phyloP scores from a whole-genome alignment of 768 basidiomycete species.

The Coprinopsis marcescibilis region DNA sequence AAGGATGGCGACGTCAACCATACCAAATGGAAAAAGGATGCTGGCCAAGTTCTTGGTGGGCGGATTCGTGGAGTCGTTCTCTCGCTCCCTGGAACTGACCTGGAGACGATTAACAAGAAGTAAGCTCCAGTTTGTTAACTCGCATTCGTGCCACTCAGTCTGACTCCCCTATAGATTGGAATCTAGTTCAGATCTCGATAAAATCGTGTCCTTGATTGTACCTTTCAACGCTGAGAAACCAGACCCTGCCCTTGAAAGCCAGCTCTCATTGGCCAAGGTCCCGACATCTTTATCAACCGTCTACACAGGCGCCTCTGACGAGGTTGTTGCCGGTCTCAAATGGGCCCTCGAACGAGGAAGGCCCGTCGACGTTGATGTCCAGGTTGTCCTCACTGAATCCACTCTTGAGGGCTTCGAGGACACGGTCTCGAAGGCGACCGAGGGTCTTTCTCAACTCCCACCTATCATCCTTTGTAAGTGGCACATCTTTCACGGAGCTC shows the following conservation, averaged over 20 bases:
- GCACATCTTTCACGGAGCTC: constrained; percentile 2
- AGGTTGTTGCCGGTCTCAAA: constrained; percentile 47
- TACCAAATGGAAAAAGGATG: constrained; percentile 47
- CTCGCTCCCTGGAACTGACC: constrained; percentile 37
- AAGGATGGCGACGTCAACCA: constrained; percentile 34
- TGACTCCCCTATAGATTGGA: constrained; percentile 5
- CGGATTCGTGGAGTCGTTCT: constrained; percentile 55
- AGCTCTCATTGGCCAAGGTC: constrained; percentile 33
- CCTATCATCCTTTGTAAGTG: constrained; percentile 65
- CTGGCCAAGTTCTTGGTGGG: constrained; percentile 37
- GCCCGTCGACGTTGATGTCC: constrained; percentile 68
- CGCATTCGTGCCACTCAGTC: not conserved
- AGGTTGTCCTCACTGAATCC: constrained; percentile 46
- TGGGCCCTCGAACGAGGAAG: constrained; percentile 62
- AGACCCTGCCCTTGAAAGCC: constrained; percentile 31
- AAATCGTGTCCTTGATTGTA: constrained; percentile 50
- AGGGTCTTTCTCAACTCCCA: constrained; percentile 37
- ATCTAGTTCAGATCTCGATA: constrained; percentile 8
- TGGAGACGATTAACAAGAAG: constrained; percentile 41
- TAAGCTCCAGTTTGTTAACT: constrained; percentile 26
- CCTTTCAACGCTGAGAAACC: constrained; percentile 56
- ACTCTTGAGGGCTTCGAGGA: constrained; percentile 66
- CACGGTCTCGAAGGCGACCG: constrained; percentile 56
- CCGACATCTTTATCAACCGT: constrained; percentile 52
- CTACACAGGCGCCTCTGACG: constrained; percentile 44